A percentile compares a stretch with the other conserved stretches of the same genome.
Conservation (phyloP, 2,329 filamentous ascomycete genomes). For the Epichloe sibirici region DNA sequence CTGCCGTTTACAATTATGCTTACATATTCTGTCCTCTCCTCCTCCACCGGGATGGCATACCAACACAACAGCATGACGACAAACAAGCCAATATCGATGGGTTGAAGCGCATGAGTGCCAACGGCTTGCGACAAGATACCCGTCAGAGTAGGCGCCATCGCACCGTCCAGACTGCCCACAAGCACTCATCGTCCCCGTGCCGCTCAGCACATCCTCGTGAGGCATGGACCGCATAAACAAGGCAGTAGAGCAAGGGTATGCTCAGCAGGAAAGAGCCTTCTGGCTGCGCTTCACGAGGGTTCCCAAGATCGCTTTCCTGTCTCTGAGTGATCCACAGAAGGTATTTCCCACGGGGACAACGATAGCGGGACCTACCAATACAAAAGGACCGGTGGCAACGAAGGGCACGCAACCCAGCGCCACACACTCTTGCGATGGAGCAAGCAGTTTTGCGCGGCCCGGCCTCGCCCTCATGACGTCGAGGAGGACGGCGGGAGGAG, state of each 20-base stretch:
- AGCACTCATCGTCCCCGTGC: conserved; percentile 55
- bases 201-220: conserved; percentile 46
- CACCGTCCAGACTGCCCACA: conserved; percentile 57
- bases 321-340: conserved; percentile 42
- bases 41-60: conserved; percentile 42
- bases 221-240: conserved; percentile 51
- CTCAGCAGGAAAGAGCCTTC: conserved; percentile 37
- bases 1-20: no score
- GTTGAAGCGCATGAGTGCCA: conserved; percentile 53
- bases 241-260: conserved; percentile 61
- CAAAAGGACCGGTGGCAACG: conserved; percentile 56
- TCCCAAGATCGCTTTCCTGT: conserved; percentile 26
- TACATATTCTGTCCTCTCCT: conserved; percentile 47
- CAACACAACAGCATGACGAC: conserved; percentile 53
- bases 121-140: conserved; percentile 49
- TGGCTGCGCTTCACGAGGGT: conserved; percentile 9
- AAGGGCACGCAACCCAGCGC: conserved; percentile 52
- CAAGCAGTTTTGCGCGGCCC: conserved; percentile 53
- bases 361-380: conserved; percentile 45
- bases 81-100: conserved; percentile 56
- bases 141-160: conserved; percentile 53
- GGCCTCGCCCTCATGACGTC: conserved; percentile 49
- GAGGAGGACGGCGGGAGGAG: conserved; percentile 47
- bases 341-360: conserved; percentile 47
- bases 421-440: conserved; percentile 44